Conservation (phyloP, 495 filamentous ascomycete species). For the Oidiodendron maius region DNA sequence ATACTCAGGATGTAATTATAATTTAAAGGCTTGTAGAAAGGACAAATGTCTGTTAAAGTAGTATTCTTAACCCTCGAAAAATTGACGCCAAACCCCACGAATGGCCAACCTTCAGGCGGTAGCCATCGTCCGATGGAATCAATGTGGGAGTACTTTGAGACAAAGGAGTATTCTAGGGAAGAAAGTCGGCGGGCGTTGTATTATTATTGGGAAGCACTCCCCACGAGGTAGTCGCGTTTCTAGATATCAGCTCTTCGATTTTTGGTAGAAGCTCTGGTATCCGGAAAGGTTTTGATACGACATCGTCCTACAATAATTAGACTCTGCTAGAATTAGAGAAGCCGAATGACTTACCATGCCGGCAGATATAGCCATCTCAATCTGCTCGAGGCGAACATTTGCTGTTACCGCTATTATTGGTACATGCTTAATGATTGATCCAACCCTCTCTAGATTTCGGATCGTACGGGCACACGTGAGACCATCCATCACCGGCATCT, state of each 20-base stretch:
- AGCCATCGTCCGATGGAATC: too few species aligned
- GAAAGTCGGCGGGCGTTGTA: too few species aligned
- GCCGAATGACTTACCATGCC: constrained; percentile 53
- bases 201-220: not conserved
- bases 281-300: constrained; percentile 68
- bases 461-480: constrained; percentile 62
- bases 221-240: not conserved
- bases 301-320: constrained; percentile 46
- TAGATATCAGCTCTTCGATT: constrained; percentile 32
- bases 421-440: constrained; percentile 46
- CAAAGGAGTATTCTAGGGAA: too few species aligned
- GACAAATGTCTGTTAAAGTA: too few species aligned
- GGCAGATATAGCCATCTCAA: constrained; percentile 54
- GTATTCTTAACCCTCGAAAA: too few species aligned
- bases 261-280: constrained; percentile 60
- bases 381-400: constrained; percentile 65
- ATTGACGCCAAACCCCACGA: too few species aligned
- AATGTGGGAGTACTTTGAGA: too few species aligned
- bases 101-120: too few species aligned
- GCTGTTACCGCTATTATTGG: constrained; percentile 76
- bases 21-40: too few species aligned
- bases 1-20: too few species aligned
- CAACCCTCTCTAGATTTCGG: constrained; percentile 50
- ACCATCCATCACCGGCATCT: constrained; percentile 84
- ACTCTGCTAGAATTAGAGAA: not conserved